Percentiles rank a stretch among this genome's conserved stretches.
These are phyloP conservation scores for Mesostigma viride DNA, from an alignment of 139 green algal genomes.

Conservation along the genomic window DNA sequence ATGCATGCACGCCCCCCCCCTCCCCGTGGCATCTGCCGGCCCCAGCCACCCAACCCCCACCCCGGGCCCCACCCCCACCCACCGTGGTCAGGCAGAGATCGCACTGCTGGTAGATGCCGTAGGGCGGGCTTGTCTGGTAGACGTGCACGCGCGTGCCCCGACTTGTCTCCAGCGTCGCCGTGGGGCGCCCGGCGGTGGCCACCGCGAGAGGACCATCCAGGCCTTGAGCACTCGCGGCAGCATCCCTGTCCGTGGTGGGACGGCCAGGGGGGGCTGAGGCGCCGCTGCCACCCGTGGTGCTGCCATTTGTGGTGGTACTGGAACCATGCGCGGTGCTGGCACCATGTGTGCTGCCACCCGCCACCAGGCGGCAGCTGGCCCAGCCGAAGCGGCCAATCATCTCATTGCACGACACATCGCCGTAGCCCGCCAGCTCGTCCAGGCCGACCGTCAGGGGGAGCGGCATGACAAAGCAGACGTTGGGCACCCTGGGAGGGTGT, in stretches of 20 bases:
- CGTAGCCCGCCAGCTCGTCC: constrained; percentile 3
- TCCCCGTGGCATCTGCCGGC: not conserved
- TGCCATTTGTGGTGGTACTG: not conserved
- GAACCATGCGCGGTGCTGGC: no score
- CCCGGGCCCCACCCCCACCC: not conserved
- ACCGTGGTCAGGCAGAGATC: constrained; percentile 33
- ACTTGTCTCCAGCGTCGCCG: not conserved
- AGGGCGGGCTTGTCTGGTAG: constrained; percentile 21
- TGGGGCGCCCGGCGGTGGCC: no score
- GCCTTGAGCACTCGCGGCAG: not conserved
- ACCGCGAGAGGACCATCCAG: no score
- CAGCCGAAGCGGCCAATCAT: constrained; percentile 19
- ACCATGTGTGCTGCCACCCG: not conserved
- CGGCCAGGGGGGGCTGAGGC: no score
- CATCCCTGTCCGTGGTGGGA: not conserved
- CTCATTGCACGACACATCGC: not conserved
- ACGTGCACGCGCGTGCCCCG: constrained; percentile 12
- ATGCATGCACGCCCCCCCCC: no score
- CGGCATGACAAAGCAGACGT: constrained; percentile 26
- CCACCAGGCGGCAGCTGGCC: not conserved
- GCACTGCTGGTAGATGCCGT: constrained; percentile 22
- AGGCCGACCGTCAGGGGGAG: constrained; percentile 30
- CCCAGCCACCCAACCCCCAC: not conserved
- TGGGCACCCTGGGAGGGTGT: not conserved
- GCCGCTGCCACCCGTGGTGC: not conserved